Evolutionary conservation across 305 asterid species (phyloP).

Genomic region (Salvia sclarea): DNA sequence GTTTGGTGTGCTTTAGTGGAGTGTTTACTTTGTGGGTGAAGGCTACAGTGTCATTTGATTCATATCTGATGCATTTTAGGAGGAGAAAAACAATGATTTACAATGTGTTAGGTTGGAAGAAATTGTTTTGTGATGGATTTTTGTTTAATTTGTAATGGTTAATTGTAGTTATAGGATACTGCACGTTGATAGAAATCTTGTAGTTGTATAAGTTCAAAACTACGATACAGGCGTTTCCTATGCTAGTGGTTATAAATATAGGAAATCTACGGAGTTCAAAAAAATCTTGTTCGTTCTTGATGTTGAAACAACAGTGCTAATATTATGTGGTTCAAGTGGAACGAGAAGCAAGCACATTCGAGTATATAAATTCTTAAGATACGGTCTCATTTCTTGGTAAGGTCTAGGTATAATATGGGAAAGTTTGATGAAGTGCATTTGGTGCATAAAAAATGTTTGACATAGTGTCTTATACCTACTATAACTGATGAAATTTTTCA

Average conservation of each 20-base stretch:
- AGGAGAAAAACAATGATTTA: neutral
- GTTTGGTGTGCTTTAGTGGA: neutral
- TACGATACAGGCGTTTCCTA: neutral
- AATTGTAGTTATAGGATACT: neutral
- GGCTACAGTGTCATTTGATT: neutral
- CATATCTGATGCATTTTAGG: neutral
- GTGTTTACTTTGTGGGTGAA: neutral
- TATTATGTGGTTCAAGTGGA: neutral
- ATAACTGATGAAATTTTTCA: neutral
- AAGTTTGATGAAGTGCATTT: neutral
- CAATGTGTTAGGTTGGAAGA: neutral
- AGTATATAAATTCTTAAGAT: neutral
- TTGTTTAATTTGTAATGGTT: neutral
- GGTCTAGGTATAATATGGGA: neutral
- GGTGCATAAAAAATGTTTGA: neutral
- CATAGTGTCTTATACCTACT: neutral
- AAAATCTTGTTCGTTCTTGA: neutral
- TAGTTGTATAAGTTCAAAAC: constrained; percentile 4
- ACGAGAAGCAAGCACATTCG: neutral
- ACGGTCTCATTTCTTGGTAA: neutral
- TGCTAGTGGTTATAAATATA: no score
- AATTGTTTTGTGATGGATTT: neutral
- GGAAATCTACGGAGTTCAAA: no score
- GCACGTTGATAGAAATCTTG: neutral
- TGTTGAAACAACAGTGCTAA: neutral